Conservation (phyloP, 129 eudicot genomes). For the Erigeron canadensis region DNA sequence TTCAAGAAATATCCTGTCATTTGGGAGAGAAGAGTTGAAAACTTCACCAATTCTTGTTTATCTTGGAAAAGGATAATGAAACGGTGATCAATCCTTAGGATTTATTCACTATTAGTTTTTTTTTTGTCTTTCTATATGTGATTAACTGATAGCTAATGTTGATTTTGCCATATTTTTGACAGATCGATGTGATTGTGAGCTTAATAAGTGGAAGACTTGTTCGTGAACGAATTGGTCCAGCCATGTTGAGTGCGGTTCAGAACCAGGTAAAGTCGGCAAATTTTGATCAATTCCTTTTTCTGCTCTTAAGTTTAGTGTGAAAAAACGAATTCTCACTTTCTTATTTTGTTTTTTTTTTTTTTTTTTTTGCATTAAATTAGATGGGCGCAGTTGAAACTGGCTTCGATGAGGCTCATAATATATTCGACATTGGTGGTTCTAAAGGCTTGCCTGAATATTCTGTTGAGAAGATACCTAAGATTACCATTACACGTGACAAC, state of each 20-base stretch:
- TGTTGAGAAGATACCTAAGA: constrained; percentile 82
- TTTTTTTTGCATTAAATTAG: constrained; percentile 33
- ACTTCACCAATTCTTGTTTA: constrained; percentile 6
- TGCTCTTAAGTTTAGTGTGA: background rate
- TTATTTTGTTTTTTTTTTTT: constrained; percentile 13
- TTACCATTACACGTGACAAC: constrained; percentile 61
- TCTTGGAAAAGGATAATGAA: constrained; percentile 25
- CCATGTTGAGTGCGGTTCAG: constrained; percentile 98
- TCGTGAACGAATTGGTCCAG: constrained; percentile 97
- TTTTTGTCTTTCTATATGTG: background rate
- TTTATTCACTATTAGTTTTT: constrained; percentile 2
- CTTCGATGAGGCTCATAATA: constrained; percentile 74
- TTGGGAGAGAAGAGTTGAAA: constrained; percentile 28
- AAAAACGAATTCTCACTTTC: background rate
- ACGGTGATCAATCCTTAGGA: constrained; percentile 20
- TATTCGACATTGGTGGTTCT: constrained; percentile 76
- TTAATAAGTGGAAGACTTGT: constrained; percentile 97
- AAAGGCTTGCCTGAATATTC: constrained; percentile 83
- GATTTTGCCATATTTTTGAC: constrained; percentile 15
- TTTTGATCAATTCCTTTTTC: background rate
- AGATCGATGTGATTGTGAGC: constrained; percentile 97
- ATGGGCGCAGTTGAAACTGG: constrained; percentile 98
- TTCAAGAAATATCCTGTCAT: constrained; percentile 17
- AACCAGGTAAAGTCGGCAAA: constrained; percentile 64
- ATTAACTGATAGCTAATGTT: background rate